Evolutionary conservation across 768 basidiomycete genomes (phyloP).

Genomic region (Termitomyces heimii): DNA sequence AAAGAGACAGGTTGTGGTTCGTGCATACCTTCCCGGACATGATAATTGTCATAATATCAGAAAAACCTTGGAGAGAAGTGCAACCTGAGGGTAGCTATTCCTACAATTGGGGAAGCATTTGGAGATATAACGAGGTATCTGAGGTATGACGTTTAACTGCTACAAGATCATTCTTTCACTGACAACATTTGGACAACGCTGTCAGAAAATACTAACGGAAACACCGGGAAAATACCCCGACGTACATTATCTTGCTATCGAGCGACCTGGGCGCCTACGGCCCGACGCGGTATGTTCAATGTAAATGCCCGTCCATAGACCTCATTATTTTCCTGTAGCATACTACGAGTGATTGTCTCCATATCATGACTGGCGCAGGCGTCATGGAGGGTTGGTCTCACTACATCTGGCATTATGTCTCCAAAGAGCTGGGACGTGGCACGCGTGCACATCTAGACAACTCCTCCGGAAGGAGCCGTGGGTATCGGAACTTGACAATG

Average conservation of each 20-base stretch:
- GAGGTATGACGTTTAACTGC: conserved; percentile 31
- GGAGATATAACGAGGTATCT: conserved; percentile 51
- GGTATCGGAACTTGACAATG: not conserved
- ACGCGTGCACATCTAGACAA: conserved; percentile 7
- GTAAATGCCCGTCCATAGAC: not conserved
- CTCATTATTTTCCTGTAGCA: conserved; percentile 23
- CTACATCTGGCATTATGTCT: conserved; percentile 43
- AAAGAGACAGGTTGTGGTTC: conserved; percentile 43
- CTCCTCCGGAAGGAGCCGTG: not conserved
- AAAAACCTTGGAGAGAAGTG: conserved; percentile 39
- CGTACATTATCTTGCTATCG: conserved; percentile 55
- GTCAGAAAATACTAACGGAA: conserved; percentile 35
- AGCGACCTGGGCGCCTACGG: conserved; percentile 53
- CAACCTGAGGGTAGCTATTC: conserved; percentile 38
- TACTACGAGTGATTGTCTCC: conserved; percentile 36
- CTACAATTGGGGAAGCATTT: conserved; percentile 65
- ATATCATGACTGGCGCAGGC: conserved; percentile 42
- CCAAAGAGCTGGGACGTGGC: conserved; percentile 17
- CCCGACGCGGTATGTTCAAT: conserved; percentile 53
- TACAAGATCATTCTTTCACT: conserved; percentile 3
- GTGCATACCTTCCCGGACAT: conserved; percentile 62
- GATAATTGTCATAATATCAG: conserved; percentile 53
- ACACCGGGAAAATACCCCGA: conserved; percentile 36
- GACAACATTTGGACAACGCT: too few species aligned
- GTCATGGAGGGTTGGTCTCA: conserved; percentile 46